Evolutionary conservation across 2,329 filamentous ascomycete genomes (phyloP).

Genomic region (Pyrenophora graminea): DNA sequence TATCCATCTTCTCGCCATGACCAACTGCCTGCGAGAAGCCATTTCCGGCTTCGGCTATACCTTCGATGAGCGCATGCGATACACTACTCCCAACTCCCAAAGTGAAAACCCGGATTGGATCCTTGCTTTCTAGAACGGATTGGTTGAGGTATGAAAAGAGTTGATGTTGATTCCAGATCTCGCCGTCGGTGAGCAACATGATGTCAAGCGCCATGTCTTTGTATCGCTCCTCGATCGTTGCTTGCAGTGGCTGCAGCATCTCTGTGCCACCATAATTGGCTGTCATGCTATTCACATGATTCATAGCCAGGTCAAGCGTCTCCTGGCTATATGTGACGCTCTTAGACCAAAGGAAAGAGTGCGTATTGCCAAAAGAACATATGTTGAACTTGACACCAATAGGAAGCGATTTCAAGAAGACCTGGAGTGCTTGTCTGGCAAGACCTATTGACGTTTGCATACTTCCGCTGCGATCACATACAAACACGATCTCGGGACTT

Average conservation of each 20-base stretch:
- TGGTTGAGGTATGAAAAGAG: conserved; percentile 57
- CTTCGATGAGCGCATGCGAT: conserved; percentile 62
- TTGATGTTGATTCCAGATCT: conserved; percentile 55
- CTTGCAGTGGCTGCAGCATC: conserved; percentile 54
- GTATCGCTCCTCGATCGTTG: conserved; percentile 53
- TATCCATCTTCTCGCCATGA: conserved; percentile 67
- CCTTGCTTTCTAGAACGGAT: conserved; percentile 47
- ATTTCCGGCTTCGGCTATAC: conserved; percentile 61
- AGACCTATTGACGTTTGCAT: conserved; percentile 62
- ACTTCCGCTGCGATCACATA: conserved; percentile 73
- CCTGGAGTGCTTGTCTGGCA: conserved; percentile 59
- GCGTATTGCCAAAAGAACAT: conserved; percentile 63
- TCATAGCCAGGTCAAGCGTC: conserved; percentile 51
- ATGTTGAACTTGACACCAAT: conserved; percentile 71
- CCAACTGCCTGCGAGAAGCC: conserved; percentile 66
- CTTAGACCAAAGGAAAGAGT: conserved; percentile 54
- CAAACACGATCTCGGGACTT: conserved; percentile 68
- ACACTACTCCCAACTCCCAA: conserved; percentile 60
- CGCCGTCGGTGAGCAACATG: conserved; percentile 61
- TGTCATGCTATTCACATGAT: conserved; percentile 49
- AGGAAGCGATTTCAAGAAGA: conserved; percentile 70
- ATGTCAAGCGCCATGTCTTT: conserved; percentile 56
- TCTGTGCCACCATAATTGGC: conserved; percentile 61
- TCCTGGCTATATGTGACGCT: conserved; percentile 54
- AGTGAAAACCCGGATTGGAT: conserved; percentile 59